phyloP scores from a whole-genome alignment of 1,284 basidiomycete species.

The Termitomyces sp. region DNA sequence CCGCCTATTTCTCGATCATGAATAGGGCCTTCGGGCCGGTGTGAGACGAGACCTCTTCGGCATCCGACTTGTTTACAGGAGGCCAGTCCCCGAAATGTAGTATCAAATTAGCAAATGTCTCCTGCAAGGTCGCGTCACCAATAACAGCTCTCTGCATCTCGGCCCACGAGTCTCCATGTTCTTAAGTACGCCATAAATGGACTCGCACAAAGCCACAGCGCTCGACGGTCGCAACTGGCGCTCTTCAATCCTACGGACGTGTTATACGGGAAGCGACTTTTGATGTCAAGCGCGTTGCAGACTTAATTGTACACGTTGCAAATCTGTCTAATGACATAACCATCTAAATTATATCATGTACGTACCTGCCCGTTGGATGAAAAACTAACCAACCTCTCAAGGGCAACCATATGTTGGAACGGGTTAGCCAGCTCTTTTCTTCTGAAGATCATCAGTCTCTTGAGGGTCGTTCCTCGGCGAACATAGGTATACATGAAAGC shows the following conservation, averaged over 20 bases:
- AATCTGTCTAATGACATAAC: constrained; percentile 63
- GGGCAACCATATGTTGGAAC: constrained; percentile 62
- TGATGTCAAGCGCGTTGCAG: constrained; percentile 66
- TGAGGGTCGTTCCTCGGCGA: not conserved
- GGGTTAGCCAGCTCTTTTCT: constrained; percentile 35
- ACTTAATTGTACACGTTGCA: constrained; percentile 68
- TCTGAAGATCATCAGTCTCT: too few species aligned
- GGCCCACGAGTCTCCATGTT: constrained; percentile 63
- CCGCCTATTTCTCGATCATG: too few species aligned
- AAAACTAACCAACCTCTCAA: constrained; percentile 20
- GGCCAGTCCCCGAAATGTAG: too few species aligned
- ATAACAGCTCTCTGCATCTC: constrained; percentile 81
- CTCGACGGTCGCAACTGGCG: constrained; percentile 63
- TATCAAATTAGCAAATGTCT: not conserved
- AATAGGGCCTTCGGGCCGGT: too few species aligned
- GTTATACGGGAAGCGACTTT: constrained; percentile 58
- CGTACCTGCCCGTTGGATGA: constrained; percentile 21
- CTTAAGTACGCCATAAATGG: constrained; percentile 79
- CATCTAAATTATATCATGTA: constrained; percentile 71
- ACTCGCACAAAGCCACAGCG: constrained; percentile 66
- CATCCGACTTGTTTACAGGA: too few species aligned
- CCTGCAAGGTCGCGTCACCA: constrained; percentile 65
- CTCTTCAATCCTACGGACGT: constrained; percentile 66
- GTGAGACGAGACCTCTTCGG: too few species aligned
- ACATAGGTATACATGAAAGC: constrained; percentile 14